Base-by-base conservation (phyloP, 768 basidiomycete species). In the Pleurotus tuoliensis region DNA sequence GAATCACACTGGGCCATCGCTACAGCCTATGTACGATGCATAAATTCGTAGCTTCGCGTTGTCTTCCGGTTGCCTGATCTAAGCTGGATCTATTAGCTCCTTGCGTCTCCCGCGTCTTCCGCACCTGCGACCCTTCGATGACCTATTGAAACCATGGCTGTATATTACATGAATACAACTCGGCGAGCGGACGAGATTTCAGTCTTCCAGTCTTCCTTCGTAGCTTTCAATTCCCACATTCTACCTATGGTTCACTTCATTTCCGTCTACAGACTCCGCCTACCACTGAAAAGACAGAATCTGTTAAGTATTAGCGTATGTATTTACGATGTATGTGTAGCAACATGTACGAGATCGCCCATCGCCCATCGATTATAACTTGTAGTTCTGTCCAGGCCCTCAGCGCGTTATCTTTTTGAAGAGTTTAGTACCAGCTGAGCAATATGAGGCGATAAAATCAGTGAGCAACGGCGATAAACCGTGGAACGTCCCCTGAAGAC, bases 381-480 rank as follows among this genome's bases (percentile, higher is more conserved):
- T 34, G 30, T 34, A 34, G 30, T 34, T 34, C 30, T 16, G 15
- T 15, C n/a, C 48, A 50, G 20, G 22, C 16, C 41, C 27, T 37
- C 20, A 58, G 11, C 38, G 48, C n/a, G 39, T 57, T 30, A 50
- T 57, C 51, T 76, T 76, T 55, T 65, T 67, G 54, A 74, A 67
- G 47, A 77, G 60, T 63, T 72, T 75, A 50, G 63, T 61, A 15
- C 74, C 73, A 47, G 71, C 74, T 74, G 59, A 34, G 30, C 30
- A 34, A 51, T 44, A 53, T 25, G 37, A 27, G 47, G 55, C 38
- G 16, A 15, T 60, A 34, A 52, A 62, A 51, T 61, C 56, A 51
- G 46, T 16, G 37, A 61, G 53, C 40, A 49, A 54, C 24, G 48
- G 55, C 51, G 30, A 52, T 13, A 22, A 15, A 34, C 15, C 39